Evolutionary conservation across 345 rosid species (phyloP), one percentile per base, ranked within the genome.

Genomic region (Crucihimalaya himalaica): DNA sequence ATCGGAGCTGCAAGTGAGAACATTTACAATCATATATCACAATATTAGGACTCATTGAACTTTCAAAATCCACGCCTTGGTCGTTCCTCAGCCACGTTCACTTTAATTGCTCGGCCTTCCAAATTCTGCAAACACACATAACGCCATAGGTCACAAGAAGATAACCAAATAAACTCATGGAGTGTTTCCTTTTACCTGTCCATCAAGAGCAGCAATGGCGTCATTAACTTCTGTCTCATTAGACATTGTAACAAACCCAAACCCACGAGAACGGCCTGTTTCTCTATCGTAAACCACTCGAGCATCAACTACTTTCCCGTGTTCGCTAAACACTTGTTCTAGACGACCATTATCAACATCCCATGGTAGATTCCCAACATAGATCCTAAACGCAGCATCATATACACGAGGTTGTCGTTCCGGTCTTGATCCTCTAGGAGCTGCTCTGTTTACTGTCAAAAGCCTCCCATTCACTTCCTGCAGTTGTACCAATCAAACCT

Each of bases 191-290:
- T 43, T 40, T 56, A 91, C 97, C 92, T 86, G 84, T 75, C 97
- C 92, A 67, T 91, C 92, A 32, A 90, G 90, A 8, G 97, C 92
- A 43, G 92, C 88, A 50, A 90, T 85, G 75, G 97, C 97, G 8
- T 82, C 90, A 55, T 87, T 84, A 83, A 87, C 64, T 83, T 88
- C 92, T 14, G 81, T 57, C 79, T 88, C 94, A 11, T 75, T 58
- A 4, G 90, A 72, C 97, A 90, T 88, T 0, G 86, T 72, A 51
- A 90, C 97, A 68, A 90, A 90, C 40, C 97, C 97, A 54, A 91
- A 88, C 39, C 97, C 94, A 52, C 97, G 92, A 5, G 97, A 91
- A 12, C 94, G 94, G 35, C 94, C 92, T 35, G 83, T 81, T 27
- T 87, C 90, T 77, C 94, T 76, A 65, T 91, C 97, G 63, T 37